These are phyloP conservation scores for Chenopodium quinoa DNA, from an alignment of 148 eudicot species.

Conservation along the genomic window DNA sequence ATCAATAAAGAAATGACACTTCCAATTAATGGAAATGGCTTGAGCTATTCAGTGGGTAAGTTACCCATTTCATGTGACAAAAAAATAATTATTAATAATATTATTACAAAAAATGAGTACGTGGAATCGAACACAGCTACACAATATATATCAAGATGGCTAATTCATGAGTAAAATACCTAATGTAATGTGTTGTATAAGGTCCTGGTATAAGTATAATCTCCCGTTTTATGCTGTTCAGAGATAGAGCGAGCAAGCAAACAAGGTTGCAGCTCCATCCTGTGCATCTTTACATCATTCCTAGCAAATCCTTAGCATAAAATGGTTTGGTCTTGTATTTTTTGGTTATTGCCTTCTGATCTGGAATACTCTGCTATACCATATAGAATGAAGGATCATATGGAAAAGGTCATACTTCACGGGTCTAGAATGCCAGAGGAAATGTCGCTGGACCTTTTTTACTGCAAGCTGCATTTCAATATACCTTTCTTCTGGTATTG, in stretches of 20 bases:
- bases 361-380: conserved; percentile 73
- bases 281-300: neutral
- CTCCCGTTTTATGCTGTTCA: neutral
- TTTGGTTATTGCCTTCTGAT: conserved; percentile 12
- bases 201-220: neutral
- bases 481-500: conserved; percentile 63
- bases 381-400: conserved; percentile 88
- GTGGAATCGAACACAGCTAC: neutral
- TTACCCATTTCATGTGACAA: neutral
- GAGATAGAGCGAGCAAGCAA: too few species aligned
- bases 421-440: conserved; percentile 75
- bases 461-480: conserved; percentile 66
- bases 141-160: neutral
- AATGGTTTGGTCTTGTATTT: neutral
- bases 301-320: neutral
- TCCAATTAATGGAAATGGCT: neutral
- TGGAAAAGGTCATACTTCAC: conserved; percentile 75
- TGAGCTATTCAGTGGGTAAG: neutral
- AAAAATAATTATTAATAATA: too few species aligned
- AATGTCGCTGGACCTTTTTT: conserved; percentile 65
- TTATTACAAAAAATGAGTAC: neutral
- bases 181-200: neutral
- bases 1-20: neutral
- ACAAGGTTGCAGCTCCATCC: neutral
- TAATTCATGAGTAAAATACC: neutral